Evolutionary conservation across 768 basidiomycete species (phyloP).

Genomic region (Phlebiopsis flavidoalba): DNA sequence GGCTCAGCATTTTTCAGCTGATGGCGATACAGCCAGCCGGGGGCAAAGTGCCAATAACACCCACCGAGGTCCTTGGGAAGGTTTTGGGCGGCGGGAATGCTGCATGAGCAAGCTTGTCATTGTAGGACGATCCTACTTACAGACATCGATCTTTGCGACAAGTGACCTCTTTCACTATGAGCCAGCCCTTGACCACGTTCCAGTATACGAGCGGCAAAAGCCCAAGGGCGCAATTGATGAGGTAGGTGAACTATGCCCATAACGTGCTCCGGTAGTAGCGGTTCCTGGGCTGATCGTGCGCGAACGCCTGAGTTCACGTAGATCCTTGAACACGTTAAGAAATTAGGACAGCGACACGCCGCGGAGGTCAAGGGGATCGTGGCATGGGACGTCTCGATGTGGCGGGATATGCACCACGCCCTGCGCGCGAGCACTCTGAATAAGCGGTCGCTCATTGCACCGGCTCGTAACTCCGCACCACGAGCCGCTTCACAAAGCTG

Average conservation of each 20-base stretch:
- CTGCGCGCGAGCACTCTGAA: slow-evolving; percentile 65
- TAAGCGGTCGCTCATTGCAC: slow-evolving; percentile 74
- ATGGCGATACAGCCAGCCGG: slow-evolving; percentile 76
- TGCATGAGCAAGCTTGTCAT: slow-evolving; percentile 72
- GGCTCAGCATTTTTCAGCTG: slow-evolving; percentile 90
- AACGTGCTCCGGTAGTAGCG: slow-evolving; percentile 85
- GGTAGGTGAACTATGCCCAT: slow-evolving; percentile 99
- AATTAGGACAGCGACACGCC: slow-evolving; percentile 65
- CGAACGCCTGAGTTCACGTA: slow-evolving; percentile 73
- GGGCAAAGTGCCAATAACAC: slow-evolving; percentile 69
- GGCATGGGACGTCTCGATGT: slow-evolving; percentile 95
- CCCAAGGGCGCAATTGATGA: slow-evolving; percentile 97
- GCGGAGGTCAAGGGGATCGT: slow-evolving; percentile 92
- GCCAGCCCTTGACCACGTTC: slow-evolving; percentile 85
- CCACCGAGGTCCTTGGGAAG: slow-evolving; percentile 87
- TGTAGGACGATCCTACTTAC: slow-evolving; percentile 71
- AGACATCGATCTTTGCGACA: slow-evolving; percentile 90
- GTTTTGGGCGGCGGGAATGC: slow-evolving; percentile 78
- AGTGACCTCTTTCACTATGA: slow-evolving; percentile 97
- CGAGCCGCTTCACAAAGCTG: slow-evolving; percentile 83
- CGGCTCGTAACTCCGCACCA: slow-evolving; percentile 94
- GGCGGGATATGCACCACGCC: no score
- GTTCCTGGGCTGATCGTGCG: slow-evolving; percentile 87
- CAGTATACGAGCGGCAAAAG: slow-evolving; percentile 88
- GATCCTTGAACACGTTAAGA: slow-evolving; percentile 90